Evolutionary conservation across 768 basidiomycete genomes (phyloP).

Genomic region (Pleurotus tuoliensis): DNA sequence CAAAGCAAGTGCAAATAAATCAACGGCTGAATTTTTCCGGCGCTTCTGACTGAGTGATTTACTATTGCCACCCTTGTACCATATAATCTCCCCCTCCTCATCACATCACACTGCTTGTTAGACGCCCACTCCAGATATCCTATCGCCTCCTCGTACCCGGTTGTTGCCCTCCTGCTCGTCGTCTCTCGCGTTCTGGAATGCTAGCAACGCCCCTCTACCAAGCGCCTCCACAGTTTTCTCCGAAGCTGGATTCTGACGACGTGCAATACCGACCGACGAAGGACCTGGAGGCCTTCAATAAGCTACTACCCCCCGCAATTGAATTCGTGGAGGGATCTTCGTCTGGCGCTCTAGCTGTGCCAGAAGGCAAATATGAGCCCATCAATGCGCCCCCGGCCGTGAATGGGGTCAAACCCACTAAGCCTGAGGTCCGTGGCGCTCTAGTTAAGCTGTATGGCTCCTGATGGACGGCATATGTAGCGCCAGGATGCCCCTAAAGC

Average conservation of each 20-base stretch:
- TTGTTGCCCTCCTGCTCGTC: constrained; percentile 7
- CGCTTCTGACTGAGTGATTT: background rate
- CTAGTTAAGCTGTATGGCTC: background rate
- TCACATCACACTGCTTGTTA: background rate
- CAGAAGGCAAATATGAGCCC: constrained; percentile 76
- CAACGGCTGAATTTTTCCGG: background rate
- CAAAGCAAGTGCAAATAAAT: background rate
- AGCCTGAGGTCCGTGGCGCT: constrained; percentile 40
- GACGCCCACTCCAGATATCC: constrained; percentile 2
- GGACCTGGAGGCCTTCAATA: constrained; percentile 74
- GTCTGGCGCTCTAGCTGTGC: constrained; percentile 64
- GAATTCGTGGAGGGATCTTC: constrained; percentile 86
- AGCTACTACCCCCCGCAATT: constrained; percentile 72
- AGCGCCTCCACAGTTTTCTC: constrained; percentile 42
- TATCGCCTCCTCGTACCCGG: background rate
- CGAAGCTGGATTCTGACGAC: constrained; percentile 47
- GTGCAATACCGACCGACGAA: constrained; percentile 61
- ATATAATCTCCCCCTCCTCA: background rate
- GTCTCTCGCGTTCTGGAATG: constrained; percentile 35
- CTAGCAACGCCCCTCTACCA: constrained; percentile 64
- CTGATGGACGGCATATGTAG: background rate
- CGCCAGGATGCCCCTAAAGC: constrained; percentile 8
- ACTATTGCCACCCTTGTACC: background rate
- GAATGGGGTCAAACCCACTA: constrained; percentile 19
- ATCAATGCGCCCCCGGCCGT: constrained; percentile 66